A percentile compares a stretch with the other conserved stretches of the same genome.
These are phyloP conservation scores for Claviceps purpurea DNA, from an alignment of 2,329 filamentous ascomycete genomes.

Conservation along the genomic window DNA sequence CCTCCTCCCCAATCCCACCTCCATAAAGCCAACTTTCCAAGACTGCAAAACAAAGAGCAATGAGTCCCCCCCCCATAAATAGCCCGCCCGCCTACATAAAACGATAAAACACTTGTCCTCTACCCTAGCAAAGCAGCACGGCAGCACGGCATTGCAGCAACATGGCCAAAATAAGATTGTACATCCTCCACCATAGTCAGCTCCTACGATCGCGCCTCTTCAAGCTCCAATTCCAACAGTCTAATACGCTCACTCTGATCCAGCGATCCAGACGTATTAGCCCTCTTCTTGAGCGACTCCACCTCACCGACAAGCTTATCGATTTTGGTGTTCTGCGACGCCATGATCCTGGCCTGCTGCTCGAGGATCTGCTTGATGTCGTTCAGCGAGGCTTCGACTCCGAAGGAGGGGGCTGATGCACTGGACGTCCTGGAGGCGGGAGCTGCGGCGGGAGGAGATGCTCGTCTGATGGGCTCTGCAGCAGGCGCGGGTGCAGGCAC, in stretches of 20 bases:
- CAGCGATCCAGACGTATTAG: slow-evolving; percentile 36
- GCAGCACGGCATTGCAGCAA: too few relatives aligned
- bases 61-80: too few relatives aligned
- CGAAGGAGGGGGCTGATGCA: slow-evolving; percentile 18
- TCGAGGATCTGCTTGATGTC: slow-evolving; percentile 70
- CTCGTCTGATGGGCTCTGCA: slow-evolving; percentile 15
- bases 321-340: slow-evolving; percentile 65
- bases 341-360: slow-evolving; percentile 65
- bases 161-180: too few relatives aligned
- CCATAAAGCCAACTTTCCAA: too few relatives aligned
- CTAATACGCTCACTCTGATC: slow-evolving; percentile 57
- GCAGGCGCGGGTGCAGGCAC: slow-evolving; percentile 19
- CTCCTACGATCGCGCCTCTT: slow-evolving; percentile 44
- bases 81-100: too few relatives aligned
- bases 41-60: too few relatives aligned
- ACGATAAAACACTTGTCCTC: too few relatives aligned
- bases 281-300: slow-evolving; percentile 66
- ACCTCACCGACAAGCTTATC: slow-evolving; percentile 57
- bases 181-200: too few relatives aligned
- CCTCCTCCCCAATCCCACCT: too few relatives aligned
- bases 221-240: slow-evolving; percentile 54
- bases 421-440: slow-evolving; percentile 17
- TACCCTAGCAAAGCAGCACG: too few relatives aligned
- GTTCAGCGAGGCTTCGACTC: slow-evolving; percentile 51
- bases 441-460: slow-evolving; percentile 20